Evolutionary conservation across 371 early-diverging fungal species (phyloP).

Genomic region (Rhizomucor pusillus): DNA sequence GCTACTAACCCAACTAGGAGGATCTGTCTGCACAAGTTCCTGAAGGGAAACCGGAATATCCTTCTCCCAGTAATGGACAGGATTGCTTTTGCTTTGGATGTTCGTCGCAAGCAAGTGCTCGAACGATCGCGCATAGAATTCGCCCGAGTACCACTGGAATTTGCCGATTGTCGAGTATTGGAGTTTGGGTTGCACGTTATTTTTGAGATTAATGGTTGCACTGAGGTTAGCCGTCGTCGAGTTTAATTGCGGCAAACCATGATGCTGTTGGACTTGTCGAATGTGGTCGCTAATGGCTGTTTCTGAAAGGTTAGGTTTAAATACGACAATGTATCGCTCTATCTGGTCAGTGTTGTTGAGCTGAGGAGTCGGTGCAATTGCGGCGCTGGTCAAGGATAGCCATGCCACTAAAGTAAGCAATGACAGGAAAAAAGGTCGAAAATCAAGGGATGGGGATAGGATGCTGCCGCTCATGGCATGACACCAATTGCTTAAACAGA

Average conservation of each 20-base stretch:
- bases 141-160: conserved; percentile 41
- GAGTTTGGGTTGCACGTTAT: background rate
- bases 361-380: background rate
- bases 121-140: conserved; percentile 24
- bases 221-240: background rate
- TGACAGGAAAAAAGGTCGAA: too few species aligned
- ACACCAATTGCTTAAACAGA: too few species aligned
- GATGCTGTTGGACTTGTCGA: conserved; percentile 12
- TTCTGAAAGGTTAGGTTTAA: conserved; percentile 23
- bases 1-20: conserved; percentile 46
- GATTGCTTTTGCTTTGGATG: background rate
- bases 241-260: conserved; percentile 6
- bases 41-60: conserved; percentile 38
- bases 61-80: conserved; percentile 41
- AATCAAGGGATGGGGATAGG: too few species aligned
- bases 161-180: conserved; percentile 26
- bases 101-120: conserved; percentile 7
- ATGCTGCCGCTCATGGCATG: too few species aligned
- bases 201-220: conserved; percentile 1
- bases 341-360: conserved; percentile 11
- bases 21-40: conserved; percentile 39
- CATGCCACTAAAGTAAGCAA: background rate
- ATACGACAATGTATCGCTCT: conserved; percentile 33
- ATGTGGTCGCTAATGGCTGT: conserved; percentile 24
- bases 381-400: background rate